Base-by-base conservation (phyloP, 208 protist species). In the Tritrichomonas musculus region DNA sequence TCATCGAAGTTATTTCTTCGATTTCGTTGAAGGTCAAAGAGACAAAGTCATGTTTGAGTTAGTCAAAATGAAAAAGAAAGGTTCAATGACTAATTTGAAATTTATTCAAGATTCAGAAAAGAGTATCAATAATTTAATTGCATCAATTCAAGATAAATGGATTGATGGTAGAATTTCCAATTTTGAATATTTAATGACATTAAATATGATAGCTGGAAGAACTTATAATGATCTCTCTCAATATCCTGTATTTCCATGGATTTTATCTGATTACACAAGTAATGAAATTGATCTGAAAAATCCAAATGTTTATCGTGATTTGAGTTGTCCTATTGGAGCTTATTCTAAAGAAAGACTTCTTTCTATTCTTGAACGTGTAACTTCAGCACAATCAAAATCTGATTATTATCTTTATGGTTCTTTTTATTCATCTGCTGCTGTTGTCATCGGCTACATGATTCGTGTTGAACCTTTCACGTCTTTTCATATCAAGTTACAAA, bases 401-500 rank as follows among this genome's bases (percentile, higher is more conserved):
- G 4, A 44, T 11, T 33, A 77, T 44, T 25, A 41, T 82, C 27
- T 50, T 13, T 88, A 60, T 88, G 47, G 47, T 55, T 94, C 93
- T 25, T 92, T 92, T 88, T 94, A 94, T 69, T 94, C 93, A 25
- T 92, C 72, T 47, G 57, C 94, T 27, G 93, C 55, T 4, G 33
- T 94, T 66, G 94, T 95, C 1, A 27, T 80, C 4, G 94, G 93
- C 4, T 95, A 69, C n/a, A n/a, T 95, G n/a, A 53, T 95, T 20
- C 57, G 94, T 36, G 27, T 95, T 30, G 94, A 95, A 65, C 94
- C 94, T 44, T 95, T 95, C 47, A 69, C 94, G 33, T 93, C 75
- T 13, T 36, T 95, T 44, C 80, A 94, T 93, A 95, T 94, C 65
- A 44, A 84, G 27, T 36, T 94, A 20, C 92, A 93, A 80, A 39